phyloP scores from a whole-genome alignment of 257 asterid genomes.

The Plectranthus barbatus region DNA sequence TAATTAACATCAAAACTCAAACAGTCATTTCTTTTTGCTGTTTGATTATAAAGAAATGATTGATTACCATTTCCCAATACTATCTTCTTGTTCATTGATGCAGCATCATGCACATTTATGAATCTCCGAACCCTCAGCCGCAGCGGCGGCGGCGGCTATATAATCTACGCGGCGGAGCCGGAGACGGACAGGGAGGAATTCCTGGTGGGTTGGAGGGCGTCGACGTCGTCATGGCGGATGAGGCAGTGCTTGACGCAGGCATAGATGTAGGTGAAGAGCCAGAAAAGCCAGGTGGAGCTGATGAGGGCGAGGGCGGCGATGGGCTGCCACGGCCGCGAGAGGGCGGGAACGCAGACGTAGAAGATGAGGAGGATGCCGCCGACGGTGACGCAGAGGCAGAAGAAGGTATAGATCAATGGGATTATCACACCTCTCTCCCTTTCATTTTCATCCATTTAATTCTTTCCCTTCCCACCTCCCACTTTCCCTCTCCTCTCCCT shows the following conservation, averaged over 20 bases:
- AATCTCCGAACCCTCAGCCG: too few species aligned
- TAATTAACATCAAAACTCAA: too few species aligned
- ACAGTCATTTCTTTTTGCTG: too few species aligned
- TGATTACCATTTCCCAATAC: too few species aligned
- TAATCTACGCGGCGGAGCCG: constrained; percentile 9
- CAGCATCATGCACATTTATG: too few species aligned
- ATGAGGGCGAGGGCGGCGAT: constrained; percentile 46
- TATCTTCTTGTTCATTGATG: too few species aligned
- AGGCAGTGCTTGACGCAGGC: constrained; percentile 37
- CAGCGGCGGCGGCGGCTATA: too few species aligned
- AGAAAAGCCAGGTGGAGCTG: constrained; percentile 65
- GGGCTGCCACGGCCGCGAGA: constrained; percentile 56
- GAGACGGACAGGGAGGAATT: constrained; percentile 9
- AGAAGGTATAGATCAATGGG: constrained; percentile 41
- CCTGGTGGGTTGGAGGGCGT: constrained; percentile 11
- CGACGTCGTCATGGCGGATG: background rate
- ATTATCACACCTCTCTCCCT: constrained; percentile 40
- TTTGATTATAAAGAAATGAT: too few species aligned
- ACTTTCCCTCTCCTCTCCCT: background rate
- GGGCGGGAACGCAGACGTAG: constrained; percentile 33
- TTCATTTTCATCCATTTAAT: constrained; percentile 35
- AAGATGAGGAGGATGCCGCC: constrained; percentile 56
- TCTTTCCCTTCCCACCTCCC: background rate
- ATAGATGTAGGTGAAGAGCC: constrained; percentile 51
- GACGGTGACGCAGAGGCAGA: constrained; percentile 42